These are phyloP conservation scores for Cladosporium halotolerans DNA, from an alignment of 2,329 filamentous ascomycete species.

Conservation along the genomic window DNA sequence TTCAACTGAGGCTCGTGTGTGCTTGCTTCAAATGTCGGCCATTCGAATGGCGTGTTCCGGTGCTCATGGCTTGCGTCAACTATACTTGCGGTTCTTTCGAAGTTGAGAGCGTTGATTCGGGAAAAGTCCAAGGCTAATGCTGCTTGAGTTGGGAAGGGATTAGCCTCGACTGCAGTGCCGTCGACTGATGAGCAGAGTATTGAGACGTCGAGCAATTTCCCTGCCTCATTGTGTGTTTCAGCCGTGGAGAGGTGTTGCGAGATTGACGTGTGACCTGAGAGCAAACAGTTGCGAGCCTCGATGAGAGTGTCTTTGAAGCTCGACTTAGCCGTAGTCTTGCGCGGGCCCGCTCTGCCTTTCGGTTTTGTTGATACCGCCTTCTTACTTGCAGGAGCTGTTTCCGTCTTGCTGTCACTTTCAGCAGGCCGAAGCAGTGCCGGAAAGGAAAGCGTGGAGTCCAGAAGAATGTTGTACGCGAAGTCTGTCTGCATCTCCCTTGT, in stretches of 20 bases:
- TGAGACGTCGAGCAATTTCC: neutral
- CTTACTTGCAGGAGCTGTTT: neutral
- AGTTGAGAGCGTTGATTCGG: conserved; percentile 60
- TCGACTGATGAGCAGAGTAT: neutral
- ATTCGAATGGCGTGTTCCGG: conserved; percentile 33
- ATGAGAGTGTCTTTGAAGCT: neutral
- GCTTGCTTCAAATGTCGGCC: conserved; percentile 27
- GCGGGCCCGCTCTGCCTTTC: neutral
- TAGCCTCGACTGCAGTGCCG: neutral
- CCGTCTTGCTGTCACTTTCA: neutral
- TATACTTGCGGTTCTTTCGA: conserved; percentile 54
- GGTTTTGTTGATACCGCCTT: neutral
- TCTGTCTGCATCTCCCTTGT: conserved; percentile 46
- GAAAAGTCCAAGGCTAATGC: conserved; percentile 25
- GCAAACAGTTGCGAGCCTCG: conserved; percentile 2
- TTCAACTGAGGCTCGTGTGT: conserved; percentile 20
- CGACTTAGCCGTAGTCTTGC: neutral
- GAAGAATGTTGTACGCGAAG: conserved; percentile 63
- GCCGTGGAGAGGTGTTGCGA: neutral
- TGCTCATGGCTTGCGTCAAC: conserved; percentile 41
- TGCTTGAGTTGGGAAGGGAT: neutral
- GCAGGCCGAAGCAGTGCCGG: conserved; percentile 51
- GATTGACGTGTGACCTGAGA: neutral
- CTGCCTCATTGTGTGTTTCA: conserved; percentile 3
- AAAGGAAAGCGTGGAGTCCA: conserved; percentile 87